Conservation (phyloP, 73 alveolate genomes). For the Symbiodinium pilosum region DNA sequence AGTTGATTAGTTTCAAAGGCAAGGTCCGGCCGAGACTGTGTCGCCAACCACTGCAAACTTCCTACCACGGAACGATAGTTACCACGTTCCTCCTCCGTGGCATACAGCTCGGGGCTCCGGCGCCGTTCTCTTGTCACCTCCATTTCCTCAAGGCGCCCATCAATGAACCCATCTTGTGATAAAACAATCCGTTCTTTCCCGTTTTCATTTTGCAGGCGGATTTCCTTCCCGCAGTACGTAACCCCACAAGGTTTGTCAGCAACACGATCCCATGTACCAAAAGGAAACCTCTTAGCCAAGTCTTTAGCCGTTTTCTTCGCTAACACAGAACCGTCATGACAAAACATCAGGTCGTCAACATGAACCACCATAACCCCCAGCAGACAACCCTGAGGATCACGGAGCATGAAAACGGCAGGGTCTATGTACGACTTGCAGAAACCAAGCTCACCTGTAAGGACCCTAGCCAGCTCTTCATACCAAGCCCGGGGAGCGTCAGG, state of each 20-base stretch:
- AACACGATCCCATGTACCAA: background rate
- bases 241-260: background rate
- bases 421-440: background rate
- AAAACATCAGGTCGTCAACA: constrained; percentile 12
- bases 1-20: background rate
- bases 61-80: background rate
- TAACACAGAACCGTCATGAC: background rate
- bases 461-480: background rate
- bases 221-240: constrained; percentile 2
- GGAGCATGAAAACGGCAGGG: background rate
- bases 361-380: background rate
- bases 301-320: background rate
- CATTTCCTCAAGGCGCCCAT: background rate
- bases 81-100: background rate
- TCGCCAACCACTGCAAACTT: background rate
- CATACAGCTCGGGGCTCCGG: background rate
- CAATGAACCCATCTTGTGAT: constrained; percentile 2
- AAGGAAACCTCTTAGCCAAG: background rate
- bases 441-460: background rate
- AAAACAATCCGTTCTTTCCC: background rate
- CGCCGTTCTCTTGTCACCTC: background rate
- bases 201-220: background rate
- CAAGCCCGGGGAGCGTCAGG: constrained; percentile 31
- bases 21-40: constrained; percentile 3
- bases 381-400: background rate